Evolutionary conservation across 768 basidiomycete genomes (phyloP).

Genomic region (Amanita subjunquillea): DNA sequence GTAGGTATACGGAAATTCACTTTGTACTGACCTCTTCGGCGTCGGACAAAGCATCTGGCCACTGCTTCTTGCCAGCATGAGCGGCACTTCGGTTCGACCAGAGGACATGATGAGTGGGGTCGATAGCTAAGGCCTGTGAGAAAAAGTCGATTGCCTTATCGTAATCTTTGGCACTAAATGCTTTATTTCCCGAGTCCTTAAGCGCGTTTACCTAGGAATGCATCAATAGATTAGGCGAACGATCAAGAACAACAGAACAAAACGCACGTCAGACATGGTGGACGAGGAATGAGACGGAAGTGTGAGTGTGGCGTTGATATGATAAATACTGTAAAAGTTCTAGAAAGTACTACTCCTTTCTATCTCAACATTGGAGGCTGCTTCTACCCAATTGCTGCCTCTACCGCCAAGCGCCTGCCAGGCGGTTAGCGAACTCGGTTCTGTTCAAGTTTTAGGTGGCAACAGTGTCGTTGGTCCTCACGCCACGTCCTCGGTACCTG

Average conservation of each 20-base stretch:
- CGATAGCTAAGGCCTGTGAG: slow-evolving; percentile 72
- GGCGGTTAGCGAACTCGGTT: background rate
- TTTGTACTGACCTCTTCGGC: slow-evolving; percentile 68
- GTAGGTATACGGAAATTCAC: background rate
- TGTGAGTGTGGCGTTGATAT: slow-evolving; percentile 9
- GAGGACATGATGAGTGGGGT: slow-evolving; percentile 78
- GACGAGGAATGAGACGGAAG: background rate
- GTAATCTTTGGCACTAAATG: slow-evolving; percentile 89
- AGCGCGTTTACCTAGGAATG: slow-evolving; percentile 38
- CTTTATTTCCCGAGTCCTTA: slow-evolving; percentile 93
- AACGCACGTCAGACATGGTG: slow-evolving; percentile 32
- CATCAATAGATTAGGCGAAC: background rate
- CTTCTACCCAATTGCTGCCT: slow-evolving; percentile 11
- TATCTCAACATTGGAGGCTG: slow-evolving; percentile 14
- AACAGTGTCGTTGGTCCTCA: slow-evolving; percentile 5
- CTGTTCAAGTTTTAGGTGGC: background rate
- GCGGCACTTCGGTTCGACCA: slow-evolving; percentile 93
- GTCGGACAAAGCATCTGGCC: slow-evolving; percentile 67
- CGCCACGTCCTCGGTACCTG: slow-evolving; percentile 1
- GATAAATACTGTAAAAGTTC: slow-evolving; percentile 10
- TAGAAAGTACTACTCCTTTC: slow-evolving; percentile 17
- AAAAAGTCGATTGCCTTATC: slow-evolving; percentile 80
- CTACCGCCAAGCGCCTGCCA: background rate
- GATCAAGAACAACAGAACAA: background rate
- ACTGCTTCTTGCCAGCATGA: slow-evolving; percentile 77